phyloP scores from a whole-genome alignment of 2,329 filamentous ascomycete species.

The Pseudopyrenochaeta lycopersici region DNA sequence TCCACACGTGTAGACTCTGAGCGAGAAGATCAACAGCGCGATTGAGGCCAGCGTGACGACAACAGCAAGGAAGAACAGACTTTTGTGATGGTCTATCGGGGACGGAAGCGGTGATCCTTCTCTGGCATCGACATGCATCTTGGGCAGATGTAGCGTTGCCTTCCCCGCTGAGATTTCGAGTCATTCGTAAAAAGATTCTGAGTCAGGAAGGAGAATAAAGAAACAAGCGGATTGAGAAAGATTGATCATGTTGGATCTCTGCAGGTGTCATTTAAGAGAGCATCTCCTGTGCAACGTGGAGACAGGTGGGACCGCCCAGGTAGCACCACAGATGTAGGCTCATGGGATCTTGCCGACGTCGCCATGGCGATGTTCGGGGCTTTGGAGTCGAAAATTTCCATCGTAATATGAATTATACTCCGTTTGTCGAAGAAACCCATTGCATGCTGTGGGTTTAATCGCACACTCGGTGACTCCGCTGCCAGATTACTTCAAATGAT shows the following conservation, averaged over 20 bases:
- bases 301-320: conserved; percentile 15
- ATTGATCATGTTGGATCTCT: not conserved
- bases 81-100: conserved; percentile 39
- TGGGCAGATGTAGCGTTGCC: conserved; percentile 16
- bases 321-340: conserved; percentile 11
- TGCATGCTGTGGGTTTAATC: too few relatives aligned
- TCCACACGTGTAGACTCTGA: conserved; percentile 56
- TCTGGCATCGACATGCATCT: conserved; percentile 32
- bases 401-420: too few relatives aligned
- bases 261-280: not conserved
- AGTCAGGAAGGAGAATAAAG: not conserved
- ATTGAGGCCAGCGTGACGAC: conserved; percentile 51
- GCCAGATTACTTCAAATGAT: not conserved
- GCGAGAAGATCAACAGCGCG: conserved; percentile 52
- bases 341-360: conserved; percentile 15
- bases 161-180: conserved; percentile 9
- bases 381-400: not conserved
- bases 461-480: not conserved
- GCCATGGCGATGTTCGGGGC: conserved; percentile 6
- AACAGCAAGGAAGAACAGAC: conserved; percentile 50
- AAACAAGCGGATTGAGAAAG: conserved; percentile 9
- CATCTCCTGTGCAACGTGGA: conserved; percentile 7
- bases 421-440: too few relatives aligned
- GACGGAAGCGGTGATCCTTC: conserved; percentile 11
- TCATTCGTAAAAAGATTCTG: conserved; percentile 18